A percentile compares a stretch with the other conserved stretches of the same genome.
Evolutionary conservation across 2,329 filamentous ascomycete genomes (phyloP).

Genomic region (Fusarium foetens): DNA sequence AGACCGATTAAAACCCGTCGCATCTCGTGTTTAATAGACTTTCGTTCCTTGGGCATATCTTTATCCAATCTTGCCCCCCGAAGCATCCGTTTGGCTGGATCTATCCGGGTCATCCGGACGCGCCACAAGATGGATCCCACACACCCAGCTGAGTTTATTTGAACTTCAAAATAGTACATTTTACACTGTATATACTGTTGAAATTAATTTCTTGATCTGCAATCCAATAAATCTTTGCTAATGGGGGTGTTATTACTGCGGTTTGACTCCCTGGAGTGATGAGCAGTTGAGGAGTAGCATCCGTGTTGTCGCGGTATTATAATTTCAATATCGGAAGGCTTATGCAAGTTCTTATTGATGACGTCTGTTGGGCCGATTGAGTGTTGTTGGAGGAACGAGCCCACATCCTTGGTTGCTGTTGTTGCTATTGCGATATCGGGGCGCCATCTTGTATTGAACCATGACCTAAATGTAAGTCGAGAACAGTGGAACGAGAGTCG

Average conservation of each 20-base stretch:
- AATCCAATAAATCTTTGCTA: accelerated
- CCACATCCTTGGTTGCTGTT: not conserved
- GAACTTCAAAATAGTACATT: not conserved
- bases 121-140: not conserved
- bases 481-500: not conserved
- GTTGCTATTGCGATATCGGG: not conserved
- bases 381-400: not conserved
- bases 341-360: accelerated
- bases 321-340: not conserved
- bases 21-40: not conserved
- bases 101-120: not conserved
- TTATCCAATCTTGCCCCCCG: not conserved
- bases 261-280: accelerated
- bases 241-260: accelerated
- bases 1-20: not conserved
- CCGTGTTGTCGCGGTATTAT: not conserved
- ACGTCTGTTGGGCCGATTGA: no score
- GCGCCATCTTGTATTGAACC: no score
- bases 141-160: not conserved
- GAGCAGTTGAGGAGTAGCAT: not conserved
- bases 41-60: not conserved
- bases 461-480: not conserved
- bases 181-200: not conserved
- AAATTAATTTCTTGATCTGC: accelerated
- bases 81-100: not conserved